A percentile compares a stretch with the other conserved stretches of the same genome.
These are phyloP conservation scores for Amaranthus hypochondriacus DNA, from an alignment of 148 eudicot genomes.

Conservation along the genomic window DNA sequence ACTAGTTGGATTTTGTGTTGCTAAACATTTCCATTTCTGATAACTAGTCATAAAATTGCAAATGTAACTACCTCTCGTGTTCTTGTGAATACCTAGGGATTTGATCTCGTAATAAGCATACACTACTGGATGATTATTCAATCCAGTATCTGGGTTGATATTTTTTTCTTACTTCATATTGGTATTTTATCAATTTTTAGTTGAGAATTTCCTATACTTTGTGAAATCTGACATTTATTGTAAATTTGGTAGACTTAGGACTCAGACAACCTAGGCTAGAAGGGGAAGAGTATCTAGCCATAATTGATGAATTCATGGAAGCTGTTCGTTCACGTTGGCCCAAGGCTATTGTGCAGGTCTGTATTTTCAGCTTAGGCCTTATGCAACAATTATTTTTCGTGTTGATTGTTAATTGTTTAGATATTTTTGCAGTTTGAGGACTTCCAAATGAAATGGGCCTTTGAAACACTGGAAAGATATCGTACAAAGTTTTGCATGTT, in stretches of 20 bases:
- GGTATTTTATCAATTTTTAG: background rate
- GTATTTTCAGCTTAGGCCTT: slow-evolving; percentile 17
- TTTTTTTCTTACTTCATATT: background rate
- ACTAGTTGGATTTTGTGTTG: too few relatives aligned
- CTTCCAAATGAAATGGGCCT: slow-evolving; percentile 99
- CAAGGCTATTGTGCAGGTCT: slow-evolving; percentile 97
- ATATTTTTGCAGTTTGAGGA: slow-evolving; percentile 77
- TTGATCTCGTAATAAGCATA: background rate
- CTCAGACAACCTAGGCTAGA: slow-evolving; percentile 83
- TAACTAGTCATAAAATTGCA: too few relatives aligned
- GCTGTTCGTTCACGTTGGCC: slow-evolving; percentile 98
- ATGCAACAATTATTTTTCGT: slow-evolving; percentile 11
- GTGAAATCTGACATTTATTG: slow-evolving; percentile 9
- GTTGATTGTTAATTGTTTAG: slow-evolving; percentile 13
- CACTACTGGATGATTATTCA: background rate
- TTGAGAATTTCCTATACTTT: background rate
- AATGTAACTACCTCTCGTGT: too few relatives aligned
- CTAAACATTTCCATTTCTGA: too few relatives aligned
- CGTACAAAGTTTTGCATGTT: slow-evolving; percentile 91
- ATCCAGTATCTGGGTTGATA: background rate
- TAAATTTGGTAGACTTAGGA: slow-evolving; percentile 69
- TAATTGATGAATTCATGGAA: slow-evolving; percentile 96
- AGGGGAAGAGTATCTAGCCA: slow-evolving; percentile 85
- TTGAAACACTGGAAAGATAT: slow-evolving; percentile 87
- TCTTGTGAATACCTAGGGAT: background rate